phyloP scores from a whole-genome alignment of 768 basidiomycete species.

The Steccherinum ochraceum region DNA sequence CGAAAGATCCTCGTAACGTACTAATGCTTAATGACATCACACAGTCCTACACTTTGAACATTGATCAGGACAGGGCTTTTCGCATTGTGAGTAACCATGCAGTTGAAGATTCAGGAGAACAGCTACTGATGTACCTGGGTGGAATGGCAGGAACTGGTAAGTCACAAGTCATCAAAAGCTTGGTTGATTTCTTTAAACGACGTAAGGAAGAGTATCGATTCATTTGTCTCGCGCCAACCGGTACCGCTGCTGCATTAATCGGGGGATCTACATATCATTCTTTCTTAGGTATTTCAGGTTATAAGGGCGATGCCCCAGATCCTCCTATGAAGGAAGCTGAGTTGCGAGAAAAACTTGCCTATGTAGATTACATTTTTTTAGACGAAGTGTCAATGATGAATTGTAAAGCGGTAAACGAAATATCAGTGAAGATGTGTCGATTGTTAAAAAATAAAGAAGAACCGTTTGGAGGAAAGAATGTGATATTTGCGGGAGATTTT shows the following conservation, averaged over 20 bases:
- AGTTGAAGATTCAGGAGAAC: slow-evolving; percentile 1
- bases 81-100: slow-evolving; percentile 15
- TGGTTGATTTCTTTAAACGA: slow-evolving; percentile 6
- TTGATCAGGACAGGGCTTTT: slow-evolving; percentile 15
- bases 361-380: slow-evolving; percentile 34
- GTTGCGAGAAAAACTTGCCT: slow-evolving; percentile 6
- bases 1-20: background rate
- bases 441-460: slow-evolving; percentile 10
- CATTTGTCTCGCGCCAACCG: slow-evolving; percentile 16
- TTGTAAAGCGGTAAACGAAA: slow-evolving; percentile 21
- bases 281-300: slow-evolving; percentile 7
- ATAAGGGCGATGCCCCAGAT: background rate
- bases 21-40: background rate
- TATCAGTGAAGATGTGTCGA: slow-evolving; percentile 17
- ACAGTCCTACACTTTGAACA: slow-evolving; percentile 11
- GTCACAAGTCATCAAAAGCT: slow-evolving; percentile 16
- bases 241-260: slow-evolving; percentile 15
- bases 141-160: slow-evolving; percentile 21
- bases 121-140: slow-evolving; percentile 17
- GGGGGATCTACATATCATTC: slow-evolving; percentile 20
- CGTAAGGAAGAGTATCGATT: slow-evolving; percentile 8
- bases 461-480: slow-evolving; percentile 33
- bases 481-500: slow-evolving; percentile 43
- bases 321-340: background rate
- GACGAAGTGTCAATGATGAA: slow-evolving; percentile 40